Base-by-base conservation (phyloP, 306 rosid species). In the Mucuna pruriens region DNA sequence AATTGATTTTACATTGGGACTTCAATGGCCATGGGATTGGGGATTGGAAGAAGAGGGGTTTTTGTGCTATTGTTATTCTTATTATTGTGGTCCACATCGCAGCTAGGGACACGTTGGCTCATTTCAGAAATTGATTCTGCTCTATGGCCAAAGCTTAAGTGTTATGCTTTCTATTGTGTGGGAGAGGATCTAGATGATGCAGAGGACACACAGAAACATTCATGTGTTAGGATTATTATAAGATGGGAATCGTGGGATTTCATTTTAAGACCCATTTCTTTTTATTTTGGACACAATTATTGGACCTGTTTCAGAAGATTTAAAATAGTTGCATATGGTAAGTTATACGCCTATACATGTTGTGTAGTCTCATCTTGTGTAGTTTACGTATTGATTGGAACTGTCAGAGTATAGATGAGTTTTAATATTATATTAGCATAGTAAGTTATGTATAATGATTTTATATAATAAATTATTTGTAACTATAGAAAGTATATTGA, bases 41-140 rank as follows among this genome's bases (percentile, higher is more conserved):
- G 76, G 83, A 71, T 80, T 36, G 88, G 67, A 19, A 83, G 86
- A 61, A 69, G 81, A 17, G 89, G 44, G 29, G 55, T 48, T 57
- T 85, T 82, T 13, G 80, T n/a, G n/a, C n/a, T n/a, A n/a, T n/a
- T n/a, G n/a, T n/a, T n/a, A n/a, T n/a, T n/a, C n/a, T n/a, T n/a
- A n/a, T n/a, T n/a, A n/a, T n/a, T n/a, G 38, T 87, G 81, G 22
- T 89, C 88, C 20, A 85, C 36, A 82, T 86, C 94, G 91, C 91
- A 86, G 71, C 86, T 86, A 1, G 94, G 97, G 36, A 92, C 97
- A 22, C 97, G 82, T 85, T 85, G 93, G 45, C 87, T 90, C 97
- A 90, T 90, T 75, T 88, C 23, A 33, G 9, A 66, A 22, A 19
- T 5, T 31, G 44, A 7, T 62, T 6, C 7, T 31, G 36, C 2